phyloP scores from a whole-genome alignment of 352 stramenopile species.

The Phytophthora sansomeana region DNA sequence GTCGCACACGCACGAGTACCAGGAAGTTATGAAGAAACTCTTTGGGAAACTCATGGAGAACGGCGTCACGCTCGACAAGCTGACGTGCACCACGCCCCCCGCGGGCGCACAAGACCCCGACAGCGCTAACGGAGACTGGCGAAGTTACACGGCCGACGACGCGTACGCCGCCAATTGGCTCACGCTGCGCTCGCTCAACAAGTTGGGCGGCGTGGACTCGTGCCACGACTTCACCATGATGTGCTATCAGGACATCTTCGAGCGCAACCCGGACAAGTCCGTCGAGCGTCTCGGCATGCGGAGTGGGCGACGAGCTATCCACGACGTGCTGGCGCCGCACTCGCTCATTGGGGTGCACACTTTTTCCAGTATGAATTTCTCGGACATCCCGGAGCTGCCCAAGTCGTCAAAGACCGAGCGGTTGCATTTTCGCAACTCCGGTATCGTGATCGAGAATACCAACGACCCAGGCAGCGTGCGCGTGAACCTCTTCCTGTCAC shows the following conservation, averaged over 20 bases:
- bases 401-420: constrained; percentile 49
- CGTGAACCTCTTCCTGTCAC: constrained; percentile 59
- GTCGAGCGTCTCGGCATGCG: constrained; percentile 34
- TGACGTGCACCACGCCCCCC: constrained; percentile 50
- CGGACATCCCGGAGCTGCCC: constrained; percentile 57
- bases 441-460: constrained; percentile 50
- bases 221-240: constrained; percentile 65
- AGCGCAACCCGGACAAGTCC: constrained; percentile 37
- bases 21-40: constrained; percentile 50
- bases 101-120: constrained; percentile 21
- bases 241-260: constrained; percentile 64
- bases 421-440: constrained; percentile 55
- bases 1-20: constrained; percentile 36
- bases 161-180: constrained; percentile 64
- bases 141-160: constrained; percentile 56
- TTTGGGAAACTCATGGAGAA: constrained; percentile 53
- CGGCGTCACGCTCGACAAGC: constrained; percentile 49
- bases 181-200: constrained; percentile 41
- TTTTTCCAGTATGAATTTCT: constrained; percentile 65
- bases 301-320: constrained; percentile 20
- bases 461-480: constrained; percentile 43
- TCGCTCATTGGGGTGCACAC: constrained; percentile 60
- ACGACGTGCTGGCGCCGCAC: constrained; percentile 20
- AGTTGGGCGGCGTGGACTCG: constrained; percentile 34
- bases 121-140: constrained; percentile 5